Percentiles rank a stretch among this genome's conserved stretches.
phyloP scores from a whole-genome alignment of 176 grass and related monocot genomes.

The Triticum turgidum region DNA sequence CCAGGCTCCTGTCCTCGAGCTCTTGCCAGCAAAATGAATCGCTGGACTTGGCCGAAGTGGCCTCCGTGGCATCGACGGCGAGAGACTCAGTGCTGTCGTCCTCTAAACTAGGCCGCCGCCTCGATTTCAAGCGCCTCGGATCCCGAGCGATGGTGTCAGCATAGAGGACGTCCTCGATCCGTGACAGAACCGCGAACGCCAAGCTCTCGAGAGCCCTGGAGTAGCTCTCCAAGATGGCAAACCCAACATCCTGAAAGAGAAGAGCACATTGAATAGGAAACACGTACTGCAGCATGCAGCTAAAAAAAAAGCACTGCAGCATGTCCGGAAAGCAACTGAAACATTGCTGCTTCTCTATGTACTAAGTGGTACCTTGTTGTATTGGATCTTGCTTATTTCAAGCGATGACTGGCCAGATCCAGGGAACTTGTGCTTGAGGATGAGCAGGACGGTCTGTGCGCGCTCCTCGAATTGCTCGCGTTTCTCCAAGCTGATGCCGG shows the following conservation, averaged over 20 bases:
- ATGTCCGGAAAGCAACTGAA: neutral
- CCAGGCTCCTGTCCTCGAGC: neutral
- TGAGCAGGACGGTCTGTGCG: constrained; percentile 57
- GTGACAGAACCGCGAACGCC: constrained; percentile 59
- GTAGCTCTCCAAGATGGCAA: constrained; percentile 76
- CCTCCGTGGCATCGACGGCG: neutral
- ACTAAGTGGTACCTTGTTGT: constrained; percentile 57
- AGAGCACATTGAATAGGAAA: neutral
- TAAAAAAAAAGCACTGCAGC: neutral
- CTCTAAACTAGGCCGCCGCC: constrained; percentile 28
- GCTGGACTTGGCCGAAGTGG: neutral
- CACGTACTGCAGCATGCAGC: neutral
- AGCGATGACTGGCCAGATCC: constrained; percentile 58
- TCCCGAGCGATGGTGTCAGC: constrained; percentile 43
- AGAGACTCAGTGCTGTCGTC: constrained; percentile 8
- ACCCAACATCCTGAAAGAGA: constrained; percentile 59
- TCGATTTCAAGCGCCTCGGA: constrained; percentile 22
- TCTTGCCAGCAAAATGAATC: constrained; percentile 24
- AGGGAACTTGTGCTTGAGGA: constrained; percentile 72
- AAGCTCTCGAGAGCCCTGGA: constrained; percentile 71
- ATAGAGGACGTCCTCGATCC: constrained; percentile 70
- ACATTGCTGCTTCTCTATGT: neutral
- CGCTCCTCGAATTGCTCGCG: constrained; percentile 77
- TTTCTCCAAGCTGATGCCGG: constrained; percentile 61
- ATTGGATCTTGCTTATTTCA: constrained; percentile 85